phyloP scores from a whole-genome alignment of 169 alveolate genomes.

The Plasmodium inui region DNA sequence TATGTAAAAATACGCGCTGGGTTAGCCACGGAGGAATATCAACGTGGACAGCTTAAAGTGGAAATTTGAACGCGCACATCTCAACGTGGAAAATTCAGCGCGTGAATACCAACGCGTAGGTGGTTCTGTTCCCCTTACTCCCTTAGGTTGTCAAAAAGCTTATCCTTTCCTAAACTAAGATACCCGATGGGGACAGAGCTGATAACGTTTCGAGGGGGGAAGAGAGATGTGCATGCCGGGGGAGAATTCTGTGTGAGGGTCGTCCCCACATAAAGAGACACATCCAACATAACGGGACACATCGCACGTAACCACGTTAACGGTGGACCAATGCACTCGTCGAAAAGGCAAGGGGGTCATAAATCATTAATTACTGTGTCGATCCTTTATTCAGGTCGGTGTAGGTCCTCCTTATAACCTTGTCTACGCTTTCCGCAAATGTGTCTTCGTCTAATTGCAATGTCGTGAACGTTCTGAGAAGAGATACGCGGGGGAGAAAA shows the following conservation, averaged over 20 bases:
- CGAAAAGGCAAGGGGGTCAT: neutral
- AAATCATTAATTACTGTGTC: conserved; percentile 39
- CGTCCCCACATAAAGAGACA: neutral
- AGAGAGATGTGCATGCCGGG: neutral
- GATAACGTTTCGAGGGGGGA: neutral
- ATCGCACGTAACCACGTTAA: neutral
- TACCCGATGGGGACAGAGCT: conserved; percentile 74
- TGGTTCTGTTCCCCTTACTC: conserved; percentile 1
- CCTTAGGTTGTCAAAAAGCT: conserved; percentile 52
- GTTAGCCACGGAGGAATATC: neutral
- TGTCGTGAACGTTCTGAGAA: conserved; percentile 51
- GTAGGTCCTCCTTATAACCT: conserved; percentile 19
- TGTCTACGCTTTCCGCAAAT: conserved; percentile 41
- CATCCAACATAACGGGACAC: neutral
- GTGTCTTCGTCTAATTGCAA: conserved; percentile 35
- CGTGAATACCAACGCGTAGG: neutral
- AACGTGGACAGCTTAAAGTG: neutral
- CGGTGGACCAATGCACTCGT: neutral
- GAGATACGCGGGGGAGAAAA: neutral
- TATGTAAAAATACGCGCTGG: neutral
- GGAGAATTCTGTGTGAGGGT: neutral
- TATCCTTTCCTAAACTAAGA: conserved; percentile 58
- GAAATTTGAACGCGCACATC: neutral
- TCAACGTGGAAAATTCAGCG: neutral
- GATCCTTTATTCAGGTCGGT: conserved; percentile 66